phyloP scores from a whole-genome alignment of 2,329 filamentous ascomycete species.

The Nakataea oryzae region DNA sequence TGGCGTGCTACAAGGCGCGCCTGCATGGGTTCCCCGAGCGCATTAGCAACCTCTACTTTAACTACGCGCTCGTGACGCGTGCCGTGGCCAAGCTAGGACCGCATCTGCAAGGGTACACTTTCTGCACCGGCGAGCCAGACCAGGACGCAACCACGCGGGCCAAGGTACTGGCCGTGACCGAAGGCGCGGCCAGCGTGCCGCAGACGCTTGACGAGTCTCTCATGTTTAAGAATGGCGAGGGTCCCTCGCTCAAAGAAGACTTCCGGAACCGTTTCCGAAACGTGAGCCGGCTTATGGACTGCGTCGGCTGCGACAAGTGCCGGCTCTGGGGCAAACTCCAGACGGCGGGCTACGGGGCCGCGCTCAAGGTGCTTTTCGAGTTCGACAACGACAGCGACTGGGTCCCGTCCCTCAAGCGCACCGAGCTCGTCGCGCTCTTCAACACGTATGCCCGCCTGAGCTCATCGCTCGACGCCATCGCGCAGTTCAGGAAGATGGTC shows the following conservation, averaged over 20 bases:
- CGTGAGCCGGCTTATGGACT: constrained; percentile 95
- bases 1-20: constrained; percentile 79
- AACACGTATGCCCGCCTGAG: constrained; percentile 88
- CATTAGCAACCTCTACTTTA: constrained; percentile 97
- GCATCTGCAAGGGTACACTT: constrained; percentile 71
- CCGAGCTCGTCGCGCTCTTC: constrained; percentile 86
- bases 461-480: constrained; percentile 65
- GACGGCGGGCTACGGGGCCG: constrained; percentile 87
- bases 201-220: constrained; percentile 89
- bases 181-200: constrained; percentile 56
- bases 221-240: constrained; percentile 80
- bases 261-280: constrained; percentile 97
- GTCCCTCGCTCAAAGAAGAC: constrained; percentile 80
- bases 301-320: constrained; percentile 97
- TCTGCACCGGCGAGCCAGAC: constrained; percentile 74
- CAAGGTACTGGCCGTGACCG: constrained; percentile 69
- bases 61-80: constrained; percentile 90
- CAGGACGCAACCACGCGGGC: constrained; percentile 72
- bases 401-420: constrained; percentile 67
- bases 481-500: constrained; percentile 55
- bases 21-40: constrained; percentile 79
- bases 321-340: constrained; percentile 96
- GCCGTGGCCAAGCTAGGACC: constrained; percentile 85
- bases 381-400: constrained; percentile 51
- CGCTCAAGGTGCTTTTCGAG: constrained; percentile 92